phyloP scores from a whole-genome alignment of 2,329 filamentous ascomycete species.

The Botrytis fabae region DNA sequence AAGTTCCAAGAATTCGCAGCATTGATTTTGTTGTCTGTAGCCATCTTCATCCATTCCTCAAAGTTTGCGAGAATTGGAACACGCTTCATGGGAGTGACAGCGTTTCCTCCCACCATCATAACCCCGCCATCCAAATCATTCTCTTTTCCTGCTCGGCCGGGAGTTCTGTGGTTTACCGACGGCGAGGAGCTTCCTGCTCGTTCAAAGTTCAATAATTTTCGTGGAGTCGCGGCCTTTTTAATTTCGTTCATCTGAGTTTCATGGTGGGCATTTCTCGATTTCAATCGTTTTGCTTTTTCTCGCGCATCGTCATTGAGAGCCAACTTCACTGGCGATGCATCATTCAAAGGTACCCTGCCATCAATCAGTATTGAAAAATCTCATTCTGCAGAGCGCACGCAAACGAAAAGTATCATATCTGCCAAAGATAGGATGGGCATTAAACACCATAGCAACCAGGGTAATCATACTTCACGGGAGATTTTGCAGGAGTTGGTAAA shows the following conservation, averaged over 20 bases:
- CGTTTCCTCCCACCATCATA: slow-evolving; percentile 67
- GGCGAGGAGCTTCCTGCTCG: slow-evolving; percentile 59
- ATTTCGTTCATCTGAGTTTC: slow-evolving; percentile 92
- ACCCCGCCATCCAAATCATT: slow-evolving; percentile 56
- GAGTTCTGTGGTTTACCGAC: slow-evolving; percentile 58
- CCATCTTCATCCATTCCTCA: slow-evolving; percentile 99
- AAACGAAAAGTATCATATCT: slow-evolving; percentile 3
- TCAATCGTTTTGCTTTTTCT: slow-evolving; percentile 85
- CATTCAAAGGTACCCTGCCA: slow-evolving; percentile 86
- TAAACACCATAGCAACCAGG: slow-evolving; percentile 20
- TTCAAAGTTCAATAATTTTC: slow-evolving; percentile 61
- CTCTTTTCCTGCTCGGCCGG: slow-evolving; percentile 45
- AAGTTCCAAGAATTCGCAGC: slow-evolving; percentile 99
- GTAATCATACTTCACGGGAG: slow-evolving; percentile 40
- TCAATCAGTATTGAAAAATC: slow-evolving; percentile 17
- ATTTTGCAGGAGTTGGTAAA: slow-evolving; percentile 40
- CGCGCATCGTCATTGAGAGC: slow-evolving; percentile 79
- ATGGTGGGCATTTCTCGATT: slow-evolving; percentile 83
- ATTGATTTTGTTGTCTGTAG: slow-evolving; percentile 99
- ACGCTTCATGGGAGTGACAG: slow-evolving; percentile 92
- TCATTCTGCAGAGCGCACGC: neutral
- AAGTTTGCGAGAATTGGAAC: slow-evolving; percentile 96
- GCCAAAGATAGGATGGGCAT: slow-evolving; percentile 9
- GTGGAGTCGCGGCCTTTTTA: slow-evolving; percentile 75
- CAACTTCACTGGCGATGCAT: slow-evolving; percentile 83